These are phyloP conservation scores for Fusarium ambrosium DNA, from an alignment of 2,329 filamentous ascomycete species.

Conservation along the genomic window DNA sequence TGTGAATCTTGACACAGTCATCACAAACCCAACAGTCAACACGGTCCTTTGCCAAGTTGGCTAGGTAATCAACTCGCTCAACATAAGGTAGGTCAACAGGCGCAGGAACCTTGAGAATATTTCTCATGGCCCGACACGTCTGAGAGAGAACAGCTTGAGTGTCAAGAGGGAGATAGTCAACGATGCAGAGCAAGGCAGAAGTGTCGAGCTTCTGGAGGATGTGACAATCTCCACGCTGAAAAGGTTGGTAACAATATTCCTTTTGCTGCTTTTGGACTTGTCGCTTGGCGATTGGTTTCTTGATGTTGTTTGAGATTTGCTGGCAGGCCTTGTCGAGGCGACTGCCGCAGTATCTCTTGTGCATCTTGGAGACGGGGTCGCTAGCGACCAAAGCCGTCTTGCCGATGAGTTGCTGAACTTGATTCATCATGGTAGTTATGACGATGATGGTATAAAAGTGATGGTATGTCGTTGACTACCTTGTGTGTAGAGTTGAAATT, in stretches of 20 bases:
- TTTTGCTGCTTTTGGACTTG: background rate
- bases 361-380: background rate
- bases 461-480: background rate
- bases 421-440: background rate
- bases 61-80: background rate
- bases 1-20: background rate
- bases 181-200: background rate
- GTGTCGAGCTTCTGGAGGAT: background rate
- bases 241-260: background rate
- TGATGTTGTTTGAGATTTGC: background rate
- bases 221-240: background rate
- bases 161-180: background rate
- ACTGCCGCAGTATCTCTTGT: background rate
- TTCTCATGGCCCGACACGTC: background rate
- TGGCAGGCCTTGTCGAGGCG: background rate
- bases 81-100: background rate
- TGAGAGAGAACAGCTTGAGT: background rate
- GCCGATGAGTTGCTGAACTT: background rate
- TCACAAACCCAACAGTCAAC: background rate
- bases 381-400: background rate
- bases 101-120: background rate
- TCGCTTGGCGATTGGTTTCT: background rate
- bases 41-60: background rate
- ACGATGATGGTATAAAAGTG: background rate
- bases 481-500: background rate